Conservation (phyloP, 1,284 basidiomycete genomes). For the Trametes versicolor region DNA sequence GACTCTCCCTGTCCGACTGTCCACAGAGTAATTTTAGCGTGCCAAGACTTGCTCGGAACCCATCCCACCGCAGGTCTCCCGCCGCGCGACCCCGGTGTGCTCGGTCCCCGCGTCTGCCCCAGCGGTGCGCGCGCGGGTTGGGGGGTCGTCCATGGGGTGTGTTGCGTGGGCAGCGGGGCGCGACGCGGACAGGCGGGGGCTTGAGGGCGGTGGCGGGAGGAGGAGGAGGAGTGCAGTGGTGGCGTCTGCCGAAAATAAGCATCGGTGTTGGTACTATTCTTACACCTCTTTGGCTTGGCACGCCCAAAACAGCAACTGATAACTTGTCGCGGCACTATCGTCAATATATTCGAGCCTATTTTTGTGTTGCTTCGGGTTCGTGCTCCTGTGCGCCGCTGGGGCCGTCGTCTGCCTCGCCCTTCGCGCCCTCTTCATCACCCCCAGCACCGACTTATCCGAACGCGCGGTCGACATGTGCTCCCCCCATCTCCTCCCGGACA, state of each 20-base stretch:
- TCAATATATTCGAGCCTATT: slow-evolving; percentile 34
- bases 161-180: not conserved
- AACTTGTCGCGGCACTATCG: slow-evolving; percentile 33
- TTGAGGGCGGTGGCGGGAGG: slow-evolving; percentile 5
- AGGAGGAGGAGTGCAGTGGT: slow-evolving; percentile 20
- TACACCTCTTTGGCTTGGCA: slow-evolving; percentile 34
- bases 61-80: slow-evolving; percentile 33
- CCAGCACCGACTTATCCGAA: slow-evolving; percentile 13
- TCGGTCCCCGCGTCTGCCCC: slow-evolving; percentile 5
- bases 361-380: slow-evolving; percentile 20
- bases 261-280: slow-evolving; percentile 33
- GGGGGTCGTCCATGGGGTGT: not conserved
- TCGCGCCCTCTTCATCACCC: not conserved
- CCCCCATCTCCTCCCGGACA: not conserved
- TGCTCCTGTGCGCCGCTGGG: slow-evolving; percentile 15
- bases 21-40: slow-evolving; percentile 44
- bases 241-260: slow-evolving; percentile 37
- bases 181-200: not conserved
- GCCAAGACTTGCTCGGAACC: slow-evolving; percentile 44
- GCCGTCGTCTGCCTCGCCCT: not conserved
- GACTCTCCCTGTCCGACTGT: slow-evolving; percentile 40
- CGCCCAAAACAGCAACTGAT: slow-evolving; percentile 30
- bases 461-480: slow-evolving; percentile 14
- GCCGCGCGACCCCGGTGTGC: slow-evolving; percentile 14
- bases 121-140: not conserved